Evolutionary conservation across 257 asterid genomes (phyloP), one percentile per base, ranked within the genome.

Genomic region (Vinca minor): DNA sequence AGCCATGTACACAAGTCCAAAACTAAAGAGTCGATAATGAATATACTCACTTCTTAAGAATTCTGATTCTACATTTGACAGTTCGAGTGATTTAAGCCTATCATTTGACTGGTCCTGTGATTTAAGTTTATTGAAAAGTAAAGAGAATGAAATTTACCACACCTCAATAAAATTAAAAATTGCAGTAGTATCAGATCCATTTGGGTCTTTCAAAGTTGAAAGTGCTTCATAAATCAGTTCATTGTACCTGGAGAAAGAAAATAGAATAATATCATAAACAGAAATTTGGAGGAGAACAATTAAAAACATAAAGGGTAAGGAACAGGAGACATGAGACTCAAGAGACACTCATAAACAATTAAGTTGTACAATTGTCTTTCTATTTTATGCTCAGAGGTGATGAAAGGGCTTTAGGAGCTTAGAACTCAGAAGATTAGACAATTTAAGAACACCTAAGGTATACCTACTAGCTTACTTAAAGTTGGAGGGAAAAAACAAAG

Each of bases 121-220:
- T n/a, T n/a, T n/a, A n/a, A n/a, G n/a, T n/a, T n/a, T n/a, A 34
- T 34, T 34, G 4, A 2, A 7, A 34, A 7, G 38, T 34, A 54
- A n/a, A 54, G 20, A n/a, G 14, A 55, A 26, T 0, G 21, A 28
- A 32, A 28, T 26, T 28, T 28, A 55, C 25, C 61, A 29, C 49
- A 89, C 96, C 95, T 93, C 95, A 56, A 93, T 85, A 69, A 71
- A 93, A 65, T 62, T 61, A 60, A 91, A 87, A 60, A 89, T 82
- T 62, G 94, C 35, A 57, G 78, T 69, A 55, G 85, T 82, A 71
- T 88, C 98, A 15, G 80, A 81, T 66, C 95, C 95, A 70, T 79
- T 79, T 54, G 87, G 84, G 67, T 83, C 88, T 32, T 82, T 83
- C 46, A 83, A 76, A 65, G 82, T 71, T 50, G 95, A 74, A 67